phyloP scores from a whole-genome alignment of 106 monocot genomes.

The Triglochin maritima region DNA sequence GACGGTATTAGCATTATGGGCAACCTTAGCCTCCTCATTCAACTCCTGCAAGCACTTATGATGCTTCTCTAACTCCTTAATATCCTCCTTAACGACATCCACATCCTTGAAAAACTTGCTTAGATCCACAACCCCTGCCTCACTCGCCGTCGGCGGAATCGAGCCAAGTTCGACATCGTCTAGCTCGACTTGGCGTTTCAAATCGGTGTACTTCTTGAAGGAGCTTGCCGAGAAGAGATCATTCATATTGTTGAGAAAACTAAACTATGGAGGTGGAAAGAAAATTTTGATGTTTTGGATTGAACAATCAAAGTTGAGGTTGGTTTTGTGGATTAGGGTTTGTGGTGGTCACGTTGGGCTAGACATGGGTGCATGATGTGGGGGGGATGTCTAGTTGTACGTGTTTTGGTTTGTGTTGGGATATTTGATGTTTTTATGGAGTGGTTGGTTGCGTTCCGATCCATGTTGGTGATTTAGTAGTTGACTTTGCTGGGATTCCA shows the following conservation, averaged over 20 bases:
- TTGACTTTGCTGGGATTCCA: too few species aligned
- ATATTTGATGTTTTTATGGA: too few species aligned
- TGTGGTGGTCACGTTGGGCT: background rate
- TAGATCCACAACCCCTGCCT: slow-evolving; percentile 39
- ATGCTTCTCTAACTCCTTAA: slow-evolving; percentile 42
- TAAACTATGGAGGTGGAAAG: background rate
- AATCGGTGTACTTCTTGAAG: slow-evolving; percentile 42
- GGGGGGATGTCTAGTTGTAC: too few species aligned
- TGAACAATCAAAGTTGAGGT: background rate
- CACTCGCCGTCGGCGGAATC: background rate
- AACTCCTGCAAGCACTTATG: slow-evolving; percentile 44
- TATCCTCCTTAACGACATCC: slow-evolving; percentile 69
- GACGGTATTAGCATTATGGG: slow-evolving; percentile 50
- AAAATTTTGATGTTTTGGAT: background rate
- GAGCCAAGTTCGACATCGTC: slow-evolving; percentile 33
- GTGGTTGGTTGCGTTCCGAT: too few species aligned
- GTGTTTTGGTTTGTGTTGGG: too few species aligned
- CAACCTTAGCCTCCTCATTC: slow-evolving; percentile 55
- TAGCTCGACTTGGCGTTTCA: slow-evolving; percentile 27
- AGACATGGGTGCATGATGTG: background rate
- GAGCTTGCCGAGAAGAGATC: slow-evolving; percentile 48
- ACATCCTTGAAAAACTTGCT: slow-evolving; percentile 70
- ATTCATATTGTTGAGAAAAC: slow-evolving; percentile 26
- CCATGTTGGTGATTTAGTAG: too few species aligned
- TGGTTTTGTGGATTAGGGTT: too few species aligned